Percentiles rank a stretch among this genome's conserved stretches.
phyloP scores from a whole-genome alignment of 805 yeast genomes.

The Candida nemodendra region DNA sequence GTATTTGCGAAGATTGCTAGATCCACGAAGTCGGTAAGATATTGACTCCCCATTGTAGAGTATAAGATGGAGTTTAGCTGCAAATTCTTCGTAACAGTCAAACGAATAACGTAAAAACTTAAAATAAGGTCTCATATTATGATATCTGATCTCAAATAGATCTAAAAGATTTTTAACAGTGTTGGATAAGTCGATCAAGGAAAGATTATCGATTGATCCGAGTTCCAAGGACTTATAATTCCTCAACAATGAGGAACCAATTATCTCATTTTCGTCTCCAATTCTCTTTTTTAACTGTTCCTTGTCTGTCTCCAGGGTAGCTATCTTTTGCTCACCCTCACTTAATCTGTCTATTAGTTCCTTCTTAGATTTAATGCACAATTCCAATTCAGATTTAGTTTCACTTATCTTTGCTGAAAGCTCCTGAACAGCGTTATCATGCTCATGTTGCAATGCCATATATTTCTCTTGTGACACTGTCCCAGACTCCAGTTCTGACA shows the following conservation, averaged over 20 bases:
- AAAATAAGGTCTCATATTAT: constrained; percentile 14
- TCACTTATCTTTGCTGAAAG: neutral
- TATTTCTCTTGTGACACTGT: neutral
- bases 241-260: constrained; percentile 4
- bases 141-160: constrained; percentile 15
- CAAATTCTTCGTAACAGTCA: constrained; percentile 18
- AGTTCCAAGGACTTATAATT: constrained; percentile 12
- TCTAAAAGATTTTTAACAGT: constrained; percentile 12
- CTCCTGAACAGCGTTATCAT: neutral
- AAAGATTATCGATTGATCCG: constrained; percentile 9
- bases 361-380: neutral
- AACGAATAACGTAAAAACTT: constrained; percentile 14
- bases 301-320: constrained; percentile 3
- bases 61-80: constrained; percentile 10
- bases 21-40: constrained; percentile 8
- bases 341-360: neutral
- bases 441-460: neutral
- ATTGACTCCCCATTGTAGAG: constrained; percentile 13
- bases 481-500: neutral
- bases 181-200: constrained; percentile 17
- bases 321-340: neutral
- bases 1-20: constrained; percentile 11
- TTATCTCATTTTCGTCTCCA: constrained; percentile 6
- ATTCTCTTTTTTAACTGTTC: neutral
- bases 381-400: neutral